Evolutionary conservation across 305 asterid genomes (phyloP).

Genomic region (Fraxinus xanthoxyloides): DNA sequence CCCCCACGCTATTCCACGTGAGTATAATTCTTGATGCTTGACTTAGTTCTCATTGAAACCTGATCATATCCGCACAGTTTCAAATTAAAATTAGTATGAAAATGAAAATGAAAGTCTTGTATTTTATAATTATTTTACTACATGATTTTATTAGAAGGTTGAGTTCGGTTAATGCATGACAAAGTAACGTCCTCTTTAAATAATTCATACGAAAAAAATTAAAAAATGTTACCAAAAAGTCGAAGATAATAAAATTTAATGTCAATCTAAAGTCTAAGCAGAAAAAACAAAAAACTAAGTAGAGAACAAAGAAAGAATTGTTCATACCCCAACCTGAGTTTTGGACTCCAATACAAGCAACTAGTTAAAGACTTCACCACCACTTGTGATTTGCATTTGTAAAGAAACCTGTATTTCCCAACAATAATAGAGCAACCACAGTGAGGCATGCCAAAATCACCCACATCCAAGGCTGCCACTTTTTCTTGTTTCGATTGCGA

Average conservation of each 20-base stretch:
- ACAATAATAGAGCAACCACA: slow-evolving; percentile 50
- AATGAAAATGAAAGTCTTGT: too few species aligned
- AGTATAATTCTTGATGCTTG: not conserved
- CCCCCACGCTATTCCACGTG: not conserved
- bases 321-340: not conserved
- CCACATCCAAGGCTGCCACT: slow-evolving; percentile 72
- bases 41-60: not conserved
- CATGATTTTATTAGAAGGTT: not conserved
- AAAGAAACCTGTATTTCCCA: slow-evolving; percentile 66
- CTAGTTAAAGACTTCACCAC: not conserved
- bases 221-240: too few species aligned
- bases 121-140: not conserved
- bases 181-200: too few species aligned
- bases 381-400: slow-evolving; percentile 39
- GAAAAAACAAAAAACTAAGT: not conserved
- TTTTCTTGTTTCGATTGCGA: slow-evolving; percentile 62
- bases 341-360: not conserved
- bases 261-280: not conserved
- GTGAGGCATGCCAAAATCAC: slow-evolving; percentile 35
- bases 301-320: not conserved
- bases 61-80: not conserved
- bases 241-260: not conserved
- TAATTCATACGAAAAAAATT: too few species aligned
- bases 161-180: not conserved
- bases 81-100: too few species aligned